Conservation (phyloP, 768 basidiomycete genomes). For the Brasilioporus rufonigricans region DNA sequence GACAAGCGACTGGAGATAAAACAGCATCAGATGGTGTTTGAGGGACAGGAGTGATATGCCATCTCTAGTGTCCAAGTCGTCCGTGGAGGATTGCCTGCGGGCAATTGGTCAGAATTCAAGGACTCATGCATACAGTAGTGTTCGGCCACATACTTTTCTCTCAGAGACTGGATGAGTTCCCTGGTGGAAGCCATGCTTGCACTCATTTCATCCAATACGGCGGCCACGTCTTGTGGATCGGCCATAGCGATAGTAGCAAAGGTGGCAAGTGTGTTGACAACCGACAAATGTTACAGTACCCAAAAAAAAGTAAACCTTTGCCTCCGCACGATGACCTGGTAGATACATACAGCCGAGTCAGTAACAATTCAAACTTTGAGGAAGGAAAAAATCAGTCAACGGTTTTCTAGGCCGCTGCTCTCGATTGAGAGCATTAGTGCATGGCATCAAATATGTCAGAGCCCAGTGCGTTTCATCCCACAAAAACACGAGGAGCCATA, state of each 20-base stretch:
- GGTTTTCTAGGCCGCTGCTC: conserved; percentile 67
- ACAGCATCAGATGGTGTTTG: conserved; percentile 81
- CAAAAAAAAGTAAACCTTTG: neutral
- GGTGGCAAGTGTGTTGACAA: neutral
- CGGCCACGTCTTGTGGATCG: conserved; percentile 19
- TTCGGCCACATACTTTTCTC: conserved; percentile 47
- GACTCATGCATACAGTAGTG: neutral
- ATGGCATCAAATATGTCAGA: conserved; percentile 51
- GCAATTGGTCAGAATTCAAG: conserved; percentile 20
- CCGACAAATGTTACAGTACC: neutral
- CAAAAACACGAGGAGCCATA: conserved; percentile 36
- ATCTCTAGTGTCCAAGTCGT: conserved; percentile 53
- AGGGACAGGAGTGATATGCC: conserved; percentile 91
- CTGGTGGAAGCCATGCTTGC: conserved; percentile 60
- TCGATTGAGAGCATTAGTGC: conserved; percentile 45
- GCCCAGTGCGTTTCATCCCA: conserved; percentile 77
- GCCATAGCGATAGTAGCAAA: conserved; percentile 11
- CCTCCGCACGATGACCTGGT: conserved; percentile 1
- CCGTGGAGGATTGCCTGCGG: conserved; percentile 28
- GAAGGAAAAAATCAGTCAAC: conserved; percentile 45
- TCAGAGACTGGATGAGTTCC: conserved; percentile 50
- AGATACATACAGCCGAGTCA: conserved; percentile 12
- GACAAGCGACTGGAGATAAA: conserved; percentile 81
- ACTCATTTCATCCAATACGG: conserved; percentile 54
- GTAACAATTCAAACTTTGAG: neutral